These are phyloP conservation scores for Anthoceros angustus DNA, from an alignment of 225 moss, liverwort and hornwort species.

Conservation along the genomic window DNA sequence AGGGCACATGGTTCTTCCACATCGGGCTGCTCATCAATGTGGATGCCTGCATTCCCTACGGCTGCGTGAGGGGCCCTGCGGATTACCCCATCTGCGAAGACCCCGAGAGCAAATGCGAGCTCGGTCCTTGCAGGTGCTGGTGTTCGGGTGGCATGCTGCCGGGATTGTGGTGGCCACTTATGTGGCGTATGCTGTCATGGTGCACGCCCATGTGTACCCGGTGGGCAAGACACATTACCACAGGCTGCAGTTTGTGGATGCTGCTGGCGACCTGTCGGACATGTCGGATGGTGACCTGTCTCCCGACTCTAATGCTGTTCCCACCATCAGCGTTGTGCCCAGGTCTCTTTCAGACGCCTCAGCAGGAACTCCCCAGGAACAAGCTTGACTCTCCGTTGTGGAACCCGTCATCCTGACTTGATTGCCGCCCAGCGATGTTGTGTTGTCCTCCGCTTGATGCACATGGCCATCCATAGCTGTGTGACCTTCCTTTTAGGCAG, in stretches of 20 bases:
- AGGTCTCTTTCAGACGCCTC: not conserved
- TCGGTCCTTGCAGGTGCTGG: not conserved
- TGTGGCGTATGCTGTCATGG: not conserved
- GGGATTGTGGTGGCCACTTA: not conserved
- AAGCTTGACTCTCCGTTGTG: not conserved
- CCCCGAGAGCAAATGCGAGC: not conserved
- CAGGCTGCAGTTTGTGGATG: not conserved
- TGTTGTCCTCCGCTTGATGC: too few relatives aligned
- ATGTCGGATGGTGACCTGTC: not conserved
- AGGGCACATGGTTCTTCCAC: conserved; percentile 82
- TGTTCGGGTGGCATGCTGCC: not conserved
- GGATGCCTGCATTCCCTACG: conserved; percentile 33
- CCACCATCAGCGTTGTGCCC: not conserved
- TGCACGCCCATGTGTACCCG: not conserved
- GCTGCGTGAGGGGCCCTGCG: conserved; percentile 23
- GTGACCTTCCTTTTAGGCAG: too few relatives aligned
- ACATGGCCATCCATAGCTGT: too few relatives aligned
- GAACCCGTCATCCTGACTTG: too few relatives aligned
- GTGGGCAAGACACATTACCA: not conserved
- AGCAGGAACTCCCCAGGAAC: not conserved
- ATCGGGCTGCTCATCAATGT: conserved; percentile 53
- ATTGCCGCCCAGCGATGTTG: too few relatives aligned
- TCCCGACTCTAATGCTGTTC: not conserved
- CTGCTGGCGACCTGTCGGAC: not conserved
- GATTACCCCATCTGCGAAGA: not conserved